Percentiles rank a stretch among this genome's conserved stretches.
Evolutionary conservation across 164 flowering plant genomes (phyloP).

Genomic region (Taxillus chinensis): DNA sequence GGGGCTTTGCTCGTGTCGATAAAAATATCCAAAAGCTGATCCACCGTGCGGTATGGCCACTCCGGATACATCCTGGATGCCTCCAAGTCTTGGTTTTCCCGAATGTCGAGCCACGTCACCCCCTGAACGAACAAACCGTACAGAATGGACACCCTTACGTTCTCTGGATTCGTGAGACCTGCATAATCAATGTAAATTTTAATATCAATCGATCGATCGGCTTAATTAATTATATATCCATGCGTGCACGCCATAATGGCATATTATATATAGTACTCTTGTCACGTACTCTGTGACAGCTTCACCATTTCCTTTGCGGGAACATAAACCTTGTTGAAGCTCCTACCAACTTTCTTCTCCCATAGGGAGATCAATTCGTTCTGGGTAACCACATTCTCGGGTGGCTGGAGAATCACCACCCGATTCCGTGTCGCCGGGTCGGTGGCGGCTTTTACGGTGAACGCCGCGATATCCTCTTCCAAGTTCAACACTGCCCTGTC

Average conservation of each 20-base stretch:
- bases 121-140: constrained; percentile 39
- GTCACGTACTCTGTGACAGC: constrained; percentile 23
- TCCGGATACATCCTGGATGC: constrained; percentile 32
- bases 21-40: constrained; percentile 16
- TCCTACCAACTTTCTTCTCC: constrained; percentile 26
- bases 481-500: constrained; percentile 21
- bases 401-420: constrained; percentile 15
- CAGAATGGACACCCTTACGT: constrained; percentile 22
- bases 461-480: constrained; percentile 27
- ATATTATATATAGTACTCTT: too few species aligned
- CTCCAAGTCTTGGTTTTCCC: constrained; percentile 24
- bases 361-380: constrained; percentile 24
- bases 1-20: too few species aligned
- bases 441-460: constrained; percentile 21
- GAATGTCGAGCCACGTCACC: constrained; percentile 17
- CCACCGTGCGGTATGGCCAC: constrained; percentile 26
- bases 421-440: constrained; percentile 25
- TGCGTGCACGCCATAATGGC: too few species aligned
- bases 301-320: constrained; percentile 23
- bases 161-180: constrained; percentile 32
- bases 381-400: constrained; percentile 21
- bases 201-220: too few species aligned
- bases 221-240: too few species aligned
- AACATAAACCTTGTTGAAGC: constrained; percentile 13
- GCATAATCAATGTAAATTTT: constrained; percentile 3